A percentile compares a stretch with the other conserved stretches of the same genome.
These are phyloP conservation scores for Mikania micrantha DNA, from an alignment of 129 eudicot species.

Conservation along the genomic window DNA sequence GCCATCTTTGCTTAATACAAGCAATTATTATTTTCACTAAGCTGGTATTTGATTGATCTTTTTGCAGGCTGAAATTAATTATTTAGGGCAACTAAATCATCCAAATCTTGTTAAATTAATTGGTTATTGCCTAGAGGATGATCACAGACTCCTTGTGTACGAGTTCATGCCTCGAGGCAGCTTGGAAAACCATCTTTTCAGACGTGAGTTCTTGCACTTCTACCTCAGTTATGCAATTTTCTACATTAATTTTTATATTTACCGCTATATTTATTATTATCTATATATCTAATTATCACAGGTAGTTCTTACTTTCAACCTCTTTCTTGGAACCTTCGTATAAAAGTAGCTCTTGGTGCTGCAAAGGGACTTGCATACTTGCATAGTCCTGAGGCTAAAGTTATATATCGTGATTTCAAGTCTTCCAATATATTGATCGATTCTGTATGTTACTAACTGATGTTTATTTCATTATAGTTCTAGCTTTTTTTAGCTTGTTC, in stretches of 20 bases:
- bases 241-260: not conserved
- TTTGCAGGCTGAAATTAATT: slow-evolving; percentile 60
- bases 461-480: not conserved
- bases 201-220: slow-evolving; percentile 41
- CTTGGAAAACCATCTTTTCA: slow-evolving; percentile 78
- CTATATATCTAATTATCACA: slow-evolving; percentile 18
- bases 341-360: slow-evolving; percentile 80
- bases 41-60: not conserved
- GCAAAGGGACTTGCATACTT: slow-evolving; percentile 77
- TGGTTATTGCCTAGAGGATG: slow-evolving; percentile 73
- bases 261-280: not conserved
- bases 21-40: not conserved
- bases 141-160: slow-evolving; percentile 64
- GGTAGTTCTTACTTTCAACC: slow-evolving; percentile 75
- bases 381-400: slow-evolving; percentile 70
- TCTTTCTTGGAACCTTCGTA: slow-evolving; percentile 63
- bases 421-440: slow-evolving; percentile 66
- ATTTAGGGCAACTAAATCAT: slow-evolving; percentile 66
- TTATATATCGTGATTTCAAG: slow-evolving; percentile 76
- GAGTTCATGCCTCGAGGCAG: slow-evolving; percentile 89
- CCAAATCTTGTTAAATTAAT: slow-evolving; percentile 64
- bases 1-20: too few relatives aligned
- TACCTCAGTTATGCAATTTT: not conserved
- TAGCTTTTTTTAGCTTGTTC: not conserved
- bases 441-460: slow-evolving; percentile 36